Base-by-base conservation (phyloP, 2,329 filamentous ascomycete genomes). In the Epichloe gansuensis region DNA sequence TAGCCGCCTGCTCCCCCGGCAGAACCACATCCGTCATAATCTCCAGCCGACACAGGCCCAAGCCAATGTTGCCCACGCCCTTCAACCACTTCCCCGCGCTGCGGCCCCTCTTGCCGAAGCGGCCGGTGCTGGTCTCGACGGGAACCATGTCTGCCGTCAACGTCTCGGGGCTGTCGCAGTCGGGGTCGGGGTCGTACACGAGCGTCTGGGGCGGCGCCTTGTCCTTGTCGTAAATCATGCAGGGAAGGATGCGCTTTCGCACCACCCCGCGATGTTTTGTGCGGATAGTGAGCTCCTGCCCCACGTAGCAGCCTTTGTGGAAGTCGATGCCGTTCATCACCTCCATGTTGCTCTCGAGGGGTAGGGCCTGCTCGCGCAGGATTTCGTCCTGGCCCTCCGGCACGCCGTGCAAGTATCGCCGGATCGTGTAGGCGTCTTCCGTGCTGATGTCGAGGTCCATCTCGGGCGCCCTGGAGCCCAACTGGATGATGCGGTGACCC, bases 221-320 rank as follows among this genome's bases (percentile, higher is more conserved):
- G 38, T 71, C 69, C 5, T 65, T 66, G 6, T 70, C 71, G 65
- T 91, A 93, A 15, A 96, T 63, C 57, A 85, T 70, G 36, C 91
- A 82, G 0, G 93, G 93, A 50, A 98, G 67, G 48, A 97, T 81
- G 48, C 93, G 78, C 74, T 96, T 95, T 55, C 93, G 78, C 41
- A 98, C 88, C 15, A 98, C 88, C 23, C 93, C 93, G 12, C 86
- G 90, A 68, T 98, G 93, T 65, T 90, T 85, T 1, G 93, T 98
- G 42, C 93, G 84, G 58, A 97, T 95, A 1, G 93, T 97, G 57
- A 98, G 77, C 68, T 98, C 93, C 69, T 98, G 93, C 0, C 93
- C 93, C 7, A 97, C 81, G 67, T 98, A 98, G 70, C 93, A 98
- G 7, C 93, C 93, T 71, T 98, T 98, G 63, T 82, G 82, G 71